Conservation (phyloP, 106 monocot genomes). For the Ottelia alismoides region DNA sequence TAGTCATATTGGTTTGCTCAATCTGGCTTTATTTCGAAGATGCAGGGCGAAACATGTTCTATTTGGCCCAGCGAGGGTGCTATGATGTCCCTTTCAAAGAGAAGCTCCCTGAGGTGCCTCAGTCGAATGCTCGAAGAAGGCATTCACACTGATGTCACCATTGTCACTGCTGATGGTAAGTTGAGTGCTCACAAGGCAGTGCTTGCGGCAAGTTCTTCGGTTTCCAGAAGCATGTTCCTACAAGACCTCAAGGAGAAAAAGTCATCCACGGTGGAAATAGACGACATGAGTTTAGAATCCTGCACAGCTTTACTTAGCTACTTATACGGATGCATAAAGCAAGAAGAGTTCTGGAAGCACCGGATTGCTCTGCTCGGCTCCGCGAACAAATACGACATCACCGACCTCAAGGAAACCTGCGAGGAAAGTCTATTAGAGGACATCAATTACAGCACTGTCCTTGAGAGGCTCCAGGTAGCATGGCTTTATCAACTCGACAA, state of each 20-base stretch:
- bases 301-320: constrained; percentile 58
- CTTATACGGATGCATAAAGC: constrained; percentile 70
- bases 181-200: constrained; percentile 83
- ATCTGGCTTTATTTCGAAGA: not conserved
- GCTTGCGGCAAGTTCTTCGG: constrained; percentile 64
- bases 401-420: constrained; percentile 66
- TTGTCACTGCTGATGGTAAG: constrained; percentile 34
- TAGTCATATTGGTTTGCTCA: not conserved
- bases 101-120: constrained; percentile 41
- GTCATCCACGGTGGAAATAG: constrained; percentile 53
- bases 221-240: constrained; percentile 80
- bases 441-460: constrained; percentile 53
- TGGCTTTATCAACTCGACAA: constrained; percentile 79
- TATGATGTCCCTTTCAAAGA: constrained; percentile 28
- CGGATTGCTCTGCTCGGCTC: constrained; percentile 51
- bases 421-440: constrained; percentile 87
- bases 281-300: constrained; percentile 59
- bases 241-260: constrained; percentile 74
- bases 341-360: constrained; percentile 73
- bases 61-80: constrained; percentile 50
- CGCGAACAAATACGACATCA: constrained; percentile 74
- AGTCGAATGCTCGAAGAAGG: constrained; percentile 77
- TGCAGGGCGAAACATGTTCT: constrained; percentile 42
- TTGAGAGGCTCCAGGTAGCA: constrained; percentile 71
- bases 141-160: constrained; percentile 72